Conservation (phyloP, 169 alveolate genomes). For the Nephromyces sp. region DNA sequence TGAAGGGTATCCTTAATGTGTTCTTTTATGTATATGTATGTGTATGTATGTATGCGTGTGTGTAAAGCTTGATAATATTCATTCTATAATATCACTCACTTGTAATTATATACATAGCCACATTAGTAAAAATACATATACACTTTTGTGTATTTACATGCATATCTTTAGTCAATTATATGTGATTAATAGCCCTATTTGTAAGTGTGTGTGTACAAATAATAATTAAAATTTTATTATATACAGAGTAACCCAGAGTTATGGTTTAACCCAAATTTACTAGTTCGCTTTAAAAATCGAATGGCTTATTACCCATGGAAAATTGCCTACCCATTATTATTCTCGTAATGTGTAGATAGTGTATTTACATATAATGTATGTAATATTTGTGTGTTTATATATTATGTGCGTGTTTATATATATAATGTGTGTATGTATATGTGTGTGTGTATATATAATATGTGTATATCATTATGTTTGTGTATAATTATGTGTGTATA, state of each 20-base stretch:
- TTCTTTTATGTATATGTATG: background rate
- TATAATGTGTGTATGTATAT: background rate
- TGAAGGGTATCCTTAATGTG: background rate
- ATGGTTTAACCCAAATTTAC: slow-evolving; percentile 79
- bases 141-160: background rate
- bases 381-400: background rate
- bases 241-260: slow-evolving; percentile 62
- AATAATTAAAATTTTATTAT: slow-evolving; percentile 8
- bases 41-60: background rate
- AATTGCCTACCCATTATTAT: slow-evolving; percentile 73
- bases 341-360: slow-evolving; percentile 41
- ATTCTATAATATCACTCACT: background rate
- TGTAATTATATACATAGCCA: slow-evolving; percentile 20
- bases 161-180: too few species aligned
- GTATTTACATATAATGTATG: background rate
- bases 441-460: background rate
- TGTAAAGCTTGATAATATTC: background rate
- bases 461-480: background rate
- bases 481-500: background rate
- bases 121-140: background rate
- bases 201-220: slow-evolving; percentile 50
- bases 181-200: too few species aligned
- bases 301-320: slow-evolving; percentile 80
- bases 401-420: background rate
- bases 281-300: slow-evolving; percentile 65